Evolutionary conservation across 2,329 filamentous ascomycete species (phyloP).

Genomic region (Pestalotiopsis sp.): DNA sequence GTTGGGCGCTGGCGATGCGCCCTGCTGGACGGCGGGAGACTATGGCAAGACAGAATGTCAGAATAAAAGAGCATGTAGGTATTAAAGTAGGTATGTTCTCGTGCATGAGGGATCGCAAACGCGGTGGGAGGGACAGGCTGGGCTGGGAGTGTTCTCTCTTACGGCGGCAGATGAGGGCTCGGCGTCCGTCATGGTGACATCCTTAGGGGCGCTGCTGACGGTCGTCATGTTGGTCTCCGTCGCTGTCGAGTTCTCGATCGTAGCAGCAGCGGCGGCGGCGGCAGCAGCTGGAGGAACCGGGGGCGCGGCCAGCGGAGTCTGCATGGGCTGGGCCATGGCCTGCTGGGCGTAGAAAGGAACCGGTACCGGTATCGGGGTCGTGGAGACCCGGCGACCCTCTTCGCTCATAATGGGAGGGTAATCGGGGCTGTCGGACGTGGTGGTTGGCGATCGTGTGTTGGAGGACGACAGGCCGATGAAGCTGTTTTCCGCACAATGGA

Average conservation of each 20-base stretch:
- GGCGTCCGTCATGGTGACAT: conserved; percentile 48
- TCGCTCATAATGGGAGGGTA: conserved; percentile 7
- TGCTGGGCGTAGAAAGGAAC: conserved; percentile 12
- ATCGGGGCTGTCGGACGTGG: background rate
- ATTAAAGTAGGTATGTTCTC: background rate
- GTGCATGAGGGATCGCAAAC: background rate
- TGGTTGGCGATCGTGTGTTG: background rate
- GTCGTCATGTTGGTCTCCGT: conserved; percentile 18
- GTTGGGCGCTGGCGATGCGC: conserved; percentile 18
- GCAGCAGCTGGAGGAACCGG: conserved; percentile 23
- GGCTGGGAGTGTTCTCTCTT: conserved; percentile 18
- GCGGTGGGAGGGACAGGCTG: background rate
- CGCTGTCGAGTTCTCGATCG: background rate
- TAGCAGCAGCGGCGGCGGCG: conserved; percentile 13
- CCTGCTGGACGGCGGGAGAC: conserved; percentile 24
- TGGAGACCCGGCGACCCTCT: conserved; percentile 17
- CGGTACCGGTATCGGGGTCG: conserved; percentile 20
- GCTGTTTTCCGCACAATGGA: too few species aligned
- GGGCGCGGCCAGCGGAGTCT: conserved; percentile 21
- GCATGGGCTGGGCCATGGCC: conserved; percentile 5
- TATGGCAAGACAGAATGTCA: background rate
- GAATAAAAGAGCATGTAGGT: background rate
- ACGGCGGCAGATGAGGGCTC: conserved; percentile 44
- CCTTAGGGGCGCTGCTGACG: conserved; percentile 25
- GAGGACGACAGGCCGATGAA: too few species aligned